Percentiles rank a stretch among this genome's conserved stretches.
These are phyloP conservation scores for Myriosclerotinia curreyana DNA, from an alignment of 2,329 filamentous ascomycete genomes.

Conservation along the genomic window DNA sequence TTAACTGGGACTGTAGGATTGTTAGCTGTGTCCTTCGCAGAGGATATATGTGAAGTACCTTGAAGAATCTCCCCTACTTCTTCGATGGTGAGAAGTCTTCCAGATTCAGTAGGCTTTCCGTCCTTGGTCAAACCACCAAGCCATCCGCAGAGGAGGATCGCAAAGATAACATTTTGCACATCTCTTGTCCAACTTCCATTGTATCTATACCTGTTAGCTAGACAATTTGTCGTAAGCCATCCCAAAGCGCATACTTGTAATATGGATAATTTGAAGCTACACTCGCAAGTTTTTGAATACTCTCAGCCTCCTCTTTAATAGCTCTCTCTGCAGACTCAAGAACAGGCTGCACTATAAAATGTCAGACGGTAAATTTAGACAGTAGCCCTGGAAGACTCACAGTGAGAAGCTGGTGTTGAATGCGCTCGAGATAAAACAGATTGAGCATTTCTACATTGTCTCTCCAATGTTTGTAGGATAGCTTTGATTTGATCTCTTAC, in stretches of 20 bases:
- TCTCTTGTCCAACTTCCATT: conserved; percentile 82
- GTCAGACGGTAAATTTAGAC: conserved; percentile 22
- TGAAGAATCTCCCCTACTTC: conserved; percentile 77
- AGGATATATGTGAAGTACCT: conserved; percentile 42
- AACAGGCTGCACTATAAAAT: conserved; percentile 58
- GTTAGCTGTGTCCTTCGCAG: conserved; percentile 22
- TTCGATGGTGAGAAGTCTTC: conserved; percentile 78
- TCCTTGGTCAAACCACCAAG: conserved; percentile 67
- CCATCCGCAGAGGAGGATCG: conserved; percentile 63
- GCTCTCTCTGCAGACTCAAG: conserved; percentile 66
- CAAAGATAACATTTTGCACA: conserved; percentile 72
- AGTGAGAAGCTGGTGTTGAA: conserved; percentile 68
- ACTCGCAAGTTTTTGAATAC: conserved; percentile 65
- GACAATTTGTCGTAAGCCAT: neutral
- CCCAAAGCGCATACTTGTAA: conserved; percentile 67
- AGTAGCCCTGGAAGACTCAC: conserved; percentile 45
- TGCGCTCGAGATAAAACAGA: conserved; percentile 86
- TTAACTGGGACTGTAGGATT: conserved; percentile 72
- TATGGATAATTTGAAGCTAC: conserved; percentile 86
- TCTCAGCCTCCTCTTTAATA: conserved; percentile 69
- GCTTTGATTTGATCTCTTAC: conserved; percentile 81
- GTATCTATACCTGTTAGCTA: conserved; percentile 50
- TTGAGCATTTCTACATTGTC: conserved; percentile 76
- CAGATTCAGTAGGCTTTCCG: conserved; percentile 52
- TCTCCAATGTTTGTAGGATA: conserved; percentile 77